phyloP scores from a whole-genome alignment of 1,139 yeast species.

The Lodderomyces beijingensis region DNA sequence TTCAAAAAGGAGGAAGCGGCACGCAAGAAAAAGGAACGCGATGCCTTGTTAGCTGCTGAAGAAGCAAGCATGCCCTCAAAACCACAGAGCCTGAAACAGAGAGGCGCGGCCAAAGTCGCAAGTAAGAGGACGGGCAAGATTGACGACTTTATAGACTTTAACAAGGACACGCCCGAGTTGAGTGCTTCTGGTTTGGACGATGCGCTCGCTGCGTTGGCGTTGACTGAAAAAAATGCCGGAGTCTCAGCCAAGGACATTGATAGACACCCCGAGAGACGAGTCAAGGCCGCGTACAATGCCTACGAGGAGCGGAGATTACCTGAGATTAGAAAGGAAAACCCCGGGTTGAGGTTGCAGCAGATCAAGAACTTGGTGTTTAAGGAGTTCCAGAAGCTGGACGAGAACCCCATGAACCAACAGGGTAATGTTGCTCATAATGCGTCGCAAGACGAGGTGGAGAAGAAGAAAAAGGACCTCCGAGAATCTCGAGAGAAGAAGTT shows the following conservation, averaged over 20 bases:
- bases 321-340: constrained; percentile 68
- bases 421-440: constrained; percentile 66
- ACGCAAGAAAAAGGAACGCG: constrained; percentile 62
- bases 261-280: constrained; percentile 86
- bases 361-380: constrained; percentile 68
- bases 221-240: constrained; percentile 54
- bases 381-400: constrained; percentile 78
- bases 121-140: constrained; percentile 60
- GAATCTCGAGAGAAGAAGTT: constrained; percentile 42
- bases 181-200: constrained; percentile 73
- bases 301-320: constrained; percentile 72
- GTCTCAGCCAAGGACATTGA: constrained; percentile 63
- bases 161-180: constrained; percentile 48
- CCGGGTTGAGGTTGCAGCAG: constrained; percentile 78
- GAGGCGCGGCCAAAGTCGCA: constrained; percentile 72
- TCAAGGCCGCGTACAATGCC: constrained; percentile 74
- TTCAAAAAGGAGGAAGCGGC: constrained; percentile 63
- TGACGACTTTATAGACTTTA: constrained; percentile 56
- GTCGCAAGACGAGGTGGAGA: constrained; percentile 47
- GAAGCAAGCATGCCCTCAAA: constrained; percentile 60
- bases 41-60: constrained; percentile 56
- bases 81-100: constrained; percentile 48
- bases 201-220: constrained; percentile 72
- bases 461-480: constrained; percentile 49
- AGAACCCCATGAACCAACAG: constrained; percentile 81